These are phyloP conservation scores for Eimeria zaria DNA, from an alignment of 169 alveolate genomes.

Conservation along the genomic window DNA sequence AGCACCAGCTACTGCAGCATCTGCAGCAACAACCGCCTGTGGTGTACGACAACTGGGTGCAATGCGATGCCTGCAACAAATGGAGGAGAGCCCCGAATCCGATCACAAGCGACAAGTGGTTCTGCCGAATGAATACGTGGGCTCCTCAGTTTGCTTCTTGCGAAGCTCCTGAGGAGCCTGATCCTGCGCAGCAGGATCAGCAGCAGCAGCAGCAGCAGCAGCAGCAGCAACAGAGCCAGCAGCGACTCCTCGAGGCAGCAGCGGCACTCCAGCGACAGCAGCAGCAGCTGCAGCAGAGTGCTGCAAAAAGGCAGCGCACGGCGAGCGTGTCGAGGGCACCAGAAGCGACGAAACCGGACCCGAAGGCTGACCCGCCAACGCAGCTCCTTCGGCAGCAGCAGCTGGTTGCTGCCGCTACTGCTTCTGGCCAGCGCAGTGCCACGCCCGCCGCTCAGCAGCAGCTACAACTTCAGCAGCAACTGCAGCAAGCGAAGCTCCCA, in stretches of 20 bases:
- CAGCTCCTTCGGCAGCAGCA: conserved; percentile 69
- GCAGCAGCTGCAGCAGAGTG: conserved; percentile 69
- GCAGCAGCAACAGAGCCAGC: conserved; percentile 57
- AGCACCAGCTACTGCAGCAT: conserved; percentile 68
- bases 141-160: conserved; percentile 83
- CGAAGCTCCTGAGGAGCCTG: conserved; percentile 82
- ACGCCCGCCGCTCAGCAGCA: conserved; percentile 59
- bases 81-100: conserved; percentile 79
- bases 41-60: conserved; percentile 81
- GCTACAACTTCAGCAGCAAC: conserved; percentile 47
- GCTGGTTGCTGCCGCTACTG: conserved; percentile 77
- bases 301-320: conserved; percentile 77
- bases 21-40: conserved; percentile 57
- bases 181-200: conserved; percentile 79
- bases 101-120: conserved; percentile 82
- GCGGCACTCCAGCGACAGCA: conserved; percentile 63
- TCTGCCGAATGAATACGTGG: conserved; percentile 82
- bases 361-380: conserved; percentile 67
- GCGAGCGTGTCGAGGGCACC: conserved; percentile 31
- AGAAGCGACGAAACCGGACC: conserved; percentile 18
- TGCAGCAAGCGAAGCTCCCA: conserved; percentile 30
- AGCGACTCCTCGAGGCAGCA: conserved; percentile 50
- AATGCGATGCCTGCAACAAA: conserved; percentile 83
- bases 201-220: conserved; percentile 58
- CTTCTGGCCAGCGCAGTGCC: conserved; percentile 63